These are phyloP conservation scores for Postia placenta DNA, from an alignment of 768 basidiomycete species.

Conservation along the genomic window DNA sequence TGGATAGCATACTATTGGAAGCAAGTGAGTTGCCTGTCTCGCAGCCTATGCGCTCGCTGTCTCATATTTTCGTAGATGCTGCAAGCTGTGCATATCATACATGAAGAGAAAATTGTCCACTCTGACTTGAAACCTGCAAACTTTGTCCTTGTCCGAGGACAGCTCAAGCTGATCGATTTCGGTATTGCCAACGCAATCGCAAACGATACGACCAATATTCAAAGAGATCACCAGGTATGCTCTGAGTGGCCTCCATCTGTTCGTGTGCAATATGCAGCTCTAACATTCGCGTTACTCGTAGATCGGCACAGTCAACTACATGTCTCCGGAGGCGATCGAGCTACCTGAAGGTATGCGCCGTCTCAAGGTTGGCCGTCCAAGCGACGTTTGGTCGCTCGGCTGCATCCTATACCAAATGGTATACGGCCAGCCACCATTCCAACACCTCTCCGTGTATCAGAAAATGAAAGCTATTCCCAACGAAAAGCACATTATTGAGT, in stretches of 20 bases:
- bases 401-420: constrained; percentile 99
- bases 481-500: constrained; percentile 69
- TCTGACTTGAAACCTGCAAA: constrained; percentile 98
- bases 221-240: constrained; percentile 86
- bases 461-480: constrained; percentile 96
- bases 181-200: constrained; percentile 99
- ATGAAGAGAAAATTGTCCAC: constrained; percentile 98
- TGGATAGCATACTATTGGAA: constrained; percentile 97
- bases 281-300: constrained; percentile 25
- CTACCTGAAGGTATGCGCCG: constrained; percentile 80
- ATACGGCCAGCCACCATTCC: constrained; percentile 91
- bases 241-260: too few relatives aligned
- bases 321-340: constrained; percentile 97
- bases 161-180: constrained; percentile 96
- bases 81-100: constrained; percentile 96
- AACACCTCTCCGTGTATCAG: constrained; percentile 71
- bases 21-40: constrained; percentile 59
- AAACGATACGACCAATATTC: constrained; percentile 97
- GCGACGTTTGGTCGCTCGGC: constrained; percentile 96
- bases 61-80: constrained; percentile 65
- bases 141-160: constrained; percentile 92
- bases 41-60: too few relatives aligned
- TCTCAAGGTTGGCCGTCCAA: constrained; percentile 91
- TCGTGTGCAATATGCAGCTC: background rate
- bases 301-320: constrained; percentile 98